phyloP scores from a whole-genome alignment of 202 grass and related monocot species.

The Panicum virgatum region DNA sequence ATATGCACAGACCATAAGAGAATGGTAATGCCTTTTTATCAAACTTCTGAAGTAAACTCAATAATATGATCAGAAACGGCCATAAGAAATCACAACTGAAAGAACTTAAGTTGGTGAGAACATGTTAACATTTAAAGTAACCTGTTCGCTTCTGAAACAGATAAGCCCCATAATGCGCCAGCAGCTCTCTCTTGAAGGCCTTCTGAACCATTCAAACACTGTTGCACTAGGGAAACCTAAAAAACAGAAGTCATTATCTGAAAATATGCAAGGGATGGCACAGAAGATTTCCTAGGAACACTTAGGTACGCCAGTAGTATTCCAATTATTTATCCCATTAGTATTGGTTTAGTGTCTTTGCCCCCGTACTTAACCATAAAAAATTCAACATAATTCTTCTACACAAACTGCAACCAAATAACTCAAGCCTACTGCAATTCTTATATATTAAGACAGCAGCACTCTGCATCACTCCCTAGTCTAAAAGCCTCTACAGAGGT shows the following conservation, averaged over 20 bases:
- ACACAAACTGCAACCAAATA: constrained; percentile 26
- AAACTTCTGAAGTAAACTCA: constrained; percentile 17
- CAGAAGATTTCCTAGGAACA: constrained; percentile 13
- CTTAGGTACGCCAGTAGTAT: constrained; percentile 24
- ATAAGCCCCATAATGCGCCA: constrained; percentile 96
- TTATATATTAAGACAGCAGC: constrained; percentile 5
- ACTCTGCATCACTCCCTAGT: constrained; percentile 14
- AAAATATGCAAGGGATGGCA: constrained; percentile 16
- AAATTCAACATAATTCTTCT: constrained; percentile 22
- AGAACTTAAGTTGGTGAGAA: constrained; percentile 10
- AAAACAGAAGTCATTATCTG: constrained; percentile 47
- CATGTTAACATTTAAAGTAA: constrained; percentile 47
- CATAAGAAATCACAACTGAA: constrained; percentile 8
- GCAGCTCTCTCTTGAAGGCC: constrained; percentile 98
- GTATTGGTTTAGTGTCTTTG: constrained; percentile 13
- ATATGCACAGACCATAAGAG: background rate
- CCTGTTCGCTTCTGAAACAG: constrained; percentile 99
- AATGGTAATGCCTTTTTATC: background rate
- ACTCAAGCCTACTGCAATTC: background rate
- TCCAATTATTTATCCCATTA: constrained; percentile 14
- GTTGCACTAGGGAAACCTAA: constrained; percentile 84
- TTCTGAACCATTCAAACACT: constrained; percentile 93
- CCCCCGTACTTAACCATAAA: constrained; percentile 8
- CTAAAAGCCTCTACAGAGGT: constrained; percentile 11
- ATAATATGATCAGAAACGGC: constrained; percentile 8